phyloP scores from a whole-genome alignment of 345 rosid genomes.

The Citrus australasica region DNA sequence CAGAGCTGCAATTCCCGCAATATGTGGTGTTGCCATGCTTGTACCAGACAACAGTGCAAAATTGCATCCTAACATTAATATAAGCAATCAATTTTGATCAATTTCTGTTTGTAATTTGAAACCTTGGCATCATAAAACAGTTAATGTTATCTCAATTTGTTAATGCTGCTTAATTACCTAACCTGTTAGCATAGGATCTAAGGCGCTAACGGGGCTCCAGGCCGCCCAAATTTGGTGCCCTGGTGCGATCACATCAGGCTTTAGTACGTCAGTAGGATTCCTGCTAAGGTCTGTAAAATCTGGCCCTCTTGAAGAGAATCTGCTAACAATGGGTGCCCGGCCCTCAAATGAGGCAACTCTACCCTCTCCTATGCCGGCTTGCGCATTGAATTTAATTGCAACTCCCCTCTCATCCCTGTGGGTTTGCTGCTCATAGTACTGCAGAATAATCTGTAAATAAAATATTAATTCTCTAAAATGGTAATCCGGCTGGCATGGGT shows the following conservation, averaged over 20 bases:
- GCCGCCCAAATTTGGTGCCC: slow-evolving; percentile 96
- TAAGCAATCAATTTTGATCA: not conserved
- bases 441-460: slow-evolving; percentile 34
- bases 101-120: not conserved
- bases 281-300: slow-evolving; percentile 45
- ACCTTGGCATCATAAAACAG: too few species aligned
- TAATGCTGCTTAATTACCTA: slow-evolving; percentile 25
- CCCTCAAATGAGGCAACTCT: slow-evolving; percentile 49
- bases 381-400: slow-evolving; percentile 39
- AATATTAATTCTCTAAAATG: too few species aligned
- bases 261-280: slow-evolving; percentile 60
- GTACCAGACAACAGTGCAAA: slow-evolving; percentile 83
- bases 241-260: slow-evolving; percentile 85
- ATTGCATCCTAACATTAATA: slow-evolving; percentile 41
- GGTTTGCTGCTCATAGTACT: slow-evolving; percentile 61
- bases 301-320: slow-evolving; percentile 86
- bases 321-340: slow-evolving; percentile 55
- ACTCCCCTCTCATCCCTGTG: slow-evolving; percentile 36
- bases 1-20: slow-evolving; percentile 64
- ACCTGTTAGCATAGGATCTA: slow-evolving; percentile 56
- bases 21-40: slow-evolving; percentile 90
- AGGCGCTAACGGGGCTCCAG: slow-evolving; percentile 78
- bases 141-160: too few species aligned
- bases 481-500: too few species aligned
- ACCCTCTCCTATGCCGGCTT: slow-evolving; percentile 61